Percentiles rank a stretch among this genome's conserved stretches.
These are phyloP conservation scores for Symbiotaphrina buchneri DNA, from an alignment of 495 filamentous ascomycete genomes.

Conservation along the genomic window DNA sequence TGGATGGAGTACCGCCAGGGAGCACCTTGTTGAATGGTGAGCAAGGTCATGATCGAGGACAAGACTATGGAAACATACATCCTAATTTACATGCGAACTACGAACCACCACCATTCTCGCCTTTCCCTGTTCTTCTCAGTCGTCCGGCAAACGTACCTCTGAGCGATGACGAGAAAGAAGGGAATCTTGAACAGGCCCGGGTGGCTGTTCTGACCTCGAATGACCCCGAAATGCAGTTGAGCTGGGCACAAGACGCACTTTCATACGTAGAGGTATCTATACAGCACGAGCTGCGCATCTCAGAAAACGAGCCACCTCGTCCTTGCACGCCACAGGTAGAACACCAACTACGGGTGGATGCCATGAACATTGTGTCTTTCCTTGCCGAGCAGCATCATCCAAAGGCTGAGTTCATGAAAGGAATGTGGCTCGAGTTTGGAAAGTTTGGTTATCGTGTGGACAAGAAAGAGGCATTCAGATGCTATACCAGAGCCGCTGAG, in stretches of 20 bases:
- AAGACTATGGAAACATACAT: conserved; percentile 5
- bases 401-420: conserved; percentile 81
- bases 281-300: conserved; percentile 39
- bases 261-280: conserved; percentile 69
- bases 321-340: conserved; percentile 66
- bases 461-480: conserved; percentile 80
- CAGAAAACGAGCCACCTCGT: conserved; percentile 37
- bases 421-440: conserved; percentile 96
- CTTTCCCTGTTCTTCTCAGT: conserved; percentile 67
- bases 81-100: conserved; percentile 10
- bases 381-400: conserved; percentile 81
- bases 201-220: conserved; percentile 74
- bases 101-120: conserved; percentile 53
- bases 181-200: conserved; percentile 62
- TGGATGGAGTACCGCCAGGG: too few relatives aligned
- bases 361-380: conserved; percentile 76
- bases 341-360: conserved; percentile 69
- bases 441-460: conserved; percentile 78
- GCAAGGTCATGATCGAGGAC: too few relatives aligned
- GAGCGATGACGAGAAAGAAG: conserved; percentile 83
- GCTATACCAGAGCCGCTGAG: conserved; percentile 68
- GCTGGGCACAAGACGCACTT: conserved; percentile 86
- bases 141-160: conserved; percentile 79
- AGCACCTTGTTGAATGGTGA: too few relatives aligned
- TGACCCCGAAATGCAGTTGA: conserved; percentile 87